These are phyloP conservation scores for Austroboletus novae-zelandiae DNA, from an alignment of 1,284 basidiomycete genomes.

Conservation along the genomic window DNA sequence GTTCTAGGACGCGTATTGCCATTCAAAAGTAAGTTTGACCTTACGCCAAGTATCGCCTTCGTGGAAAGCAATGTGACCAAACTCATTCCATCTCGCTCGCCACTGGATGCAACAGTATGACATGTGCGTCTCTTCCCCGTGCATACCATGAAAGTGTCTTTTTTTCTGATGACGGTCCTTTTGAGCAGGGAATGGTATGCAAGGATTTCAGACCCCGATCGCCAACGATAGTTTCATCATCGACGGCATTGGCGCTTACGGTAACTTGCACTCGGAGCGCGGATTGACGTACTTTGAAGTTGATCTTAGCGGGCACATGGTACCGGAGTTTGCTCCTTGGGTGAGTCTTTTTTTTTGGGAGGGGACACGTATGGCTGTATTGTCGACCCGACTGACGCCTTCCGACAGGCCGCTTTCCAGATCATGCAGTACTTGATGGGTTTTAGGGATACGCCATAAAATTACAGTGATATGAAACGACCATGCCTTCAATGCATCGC, in stretches of 20 bases:
- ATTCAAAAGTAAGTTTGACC: slow-evolving; percentile 59
- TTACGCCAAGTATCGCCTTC: background rate
- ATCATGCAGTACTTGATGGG: slow-evolving; percentile 71
- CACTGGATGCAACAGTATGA: slow-evolving; percentile 51
- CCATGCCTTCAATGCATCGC: background rate
- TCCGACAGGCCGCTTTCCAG: slow-evolving; percentile 58
- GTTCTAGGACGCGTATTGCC: slow-evolving; percentile 51
- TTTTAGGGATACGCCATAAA: slow-evolving; percentile 46
- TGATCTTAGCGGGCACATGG: slow-evolving; percentile 67
- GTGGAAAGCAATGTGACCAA: background rate
- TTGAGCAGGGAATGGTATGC: slow-evolving; percentile 54
- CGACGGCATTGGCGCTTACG: slow-evolving; percentile 64
- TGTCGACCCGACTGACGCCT: background rate
- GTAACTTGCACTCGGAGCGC: slow-evolving; percentile 62
- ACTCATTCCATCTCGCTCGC: background rate
- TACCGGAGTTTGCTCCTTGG: slow-evolving; percentile 65
- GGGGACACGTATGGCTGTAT: background rate
- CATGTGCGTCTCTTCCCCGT: slow-evolving; percentile 44
- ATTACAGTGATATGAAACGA: background rate
- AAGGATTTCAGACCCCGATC: slow-evolving; percentile 73
- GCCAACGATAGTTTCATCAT: slow-evolving; percentile 64
- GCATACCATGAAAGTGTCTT: background rate
- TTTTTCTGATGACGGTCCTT: background rate
- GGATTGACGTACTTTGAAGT: slow-evolving; percentile 68
- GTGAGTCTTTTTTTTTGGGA: slow-evolving; percentile 37